Base-by-base conservation (phyloP, 208 protist genomes). In the Trypanosomatidae sp. region DNA sequence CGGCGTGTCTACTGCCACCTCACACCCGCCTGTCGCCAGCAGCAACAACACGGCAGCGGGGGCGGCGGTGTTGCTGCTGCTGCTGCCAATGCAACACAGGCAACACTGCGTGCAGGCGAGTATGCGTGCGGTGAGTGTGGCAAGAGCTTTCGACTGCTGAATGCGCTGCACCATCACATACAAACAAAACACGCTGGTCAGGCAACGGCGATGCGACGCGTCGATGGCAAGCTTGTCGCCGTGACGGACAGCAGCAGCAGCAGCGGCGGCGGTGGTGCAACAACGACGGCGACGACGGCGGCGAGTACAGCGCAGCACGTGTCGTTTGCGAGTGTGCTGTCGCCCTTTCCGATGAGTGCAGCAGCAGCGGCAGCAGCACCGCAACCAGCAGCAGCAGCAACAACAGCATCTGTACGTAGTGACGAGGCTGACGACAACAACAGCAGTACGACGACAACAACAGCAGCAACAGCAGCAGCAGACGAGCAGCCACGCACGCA, bases 141-240 rank as follows among this genome's bases (percentile, higher is more conserved):
- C 8, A 89, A 90, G 52, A 53, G 66, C 0, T 93, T 93, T 57
- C 85, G 85, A 3, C 64, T 93, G 32, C 59, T 88, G 8, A 89
- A 89, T 52, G 85, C 85, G 0, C 63, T 93, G 1, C 79, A 88
- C 24, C 85, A 93, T 52, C 85, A 93, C 64, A 89, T 93, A 33
- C 65, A 86, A 56, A 89, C 85, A 6, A 76, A 75, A 15, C 85
- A 93, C 62, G 71, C 56, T 15, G 83, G 80, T 19, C 40, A 69
- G 3, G 83, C 83, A 0, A 83, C 70, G 51, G 69, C 76, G 1
- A 54, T 92, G 39, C 30, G 77, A 25, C 43, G 61, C 23, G 64
- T 46, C 27, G 72, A 74, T 18, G 83, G 83, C 4, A 66, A 59
- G 46, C 33, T 87, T 19, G 59, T 69, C 38, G 70, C 66, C 39